These are phyloP conservation scores for Plasmodium billcollinsi DNA, from an alignment of 169 alveolate genomes.

Conservation along the genomic window DNA sequence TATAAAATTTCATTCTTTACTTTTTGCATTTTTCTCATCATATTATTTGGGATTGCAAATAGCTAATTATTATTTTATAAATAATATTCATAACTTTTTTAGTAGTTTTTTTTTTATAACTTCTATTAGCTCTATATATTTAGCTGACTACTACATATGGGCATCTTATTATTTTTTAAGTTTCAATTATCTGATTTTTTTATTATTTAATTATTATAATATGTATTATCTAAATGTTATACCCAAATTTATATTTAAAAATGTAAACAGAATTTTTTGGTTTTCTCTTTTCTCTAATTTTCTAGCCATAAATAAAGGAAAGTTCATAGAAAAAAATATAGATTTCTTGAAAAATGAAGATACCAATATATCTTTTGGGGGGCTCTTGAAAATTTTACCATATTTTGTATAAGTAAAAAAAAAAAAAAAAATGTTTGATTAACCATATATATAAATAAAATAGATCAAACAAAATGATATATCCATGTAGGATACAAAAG, in stretches of 20 bases:
- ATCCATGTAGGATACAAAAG: not conserved
- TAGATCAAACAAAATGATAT: no score
- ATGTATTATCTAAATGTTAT: slow-evolving; percentile 15
- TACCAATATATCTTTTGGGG: not conserved
- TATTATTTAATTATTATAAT: slow-evolving; percentile 49
- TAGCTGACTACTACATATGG: slow-evolving; percentile 70
- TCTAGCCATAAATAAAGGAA: slow-evolving; percentile 64
- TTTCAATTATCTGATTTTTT: slow-evolving; percentile 33
- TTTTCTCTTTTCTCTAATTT: slow-evolving; percentile 55
- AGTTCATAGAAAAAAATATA: slow-evolving; percentile 55
- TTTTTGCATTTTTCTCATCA: slow-evolving; percentile 61
- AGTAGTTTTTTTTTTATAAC: slow-evolving; percentile 15
- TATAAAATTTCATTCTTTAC: slow-evolving; percentile 54
- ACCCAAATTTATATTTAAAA: slow-evolving; percentile 38
- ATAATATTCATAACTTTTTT: slow-evolving; percentile 25
- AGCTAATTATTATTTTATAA: slow-evolving; percentile 38
- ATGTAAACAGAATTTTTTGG: slow-evolving; percentile 20
- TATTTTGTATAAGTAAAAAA: slow-evolving; percentile 24
- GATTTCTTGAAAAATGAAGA: slow-evolving; percentile 25
- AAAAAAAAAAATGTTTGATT: not conserved
- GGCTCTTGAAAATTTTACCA: slow-evolving; percentile 36
- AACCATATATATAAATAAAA: not conserved
- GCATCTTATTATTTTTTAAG: slow-evolving; percentile 35
- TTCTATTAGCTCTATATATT: slow-evolving; percentile 34
- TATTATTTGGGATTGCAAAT: slow-evolving; percentile 64